Evolutionary conservation across 495 filamentous ascomycete species (phyloP).

Genomic region (Haplographium delicatum): DNA sequence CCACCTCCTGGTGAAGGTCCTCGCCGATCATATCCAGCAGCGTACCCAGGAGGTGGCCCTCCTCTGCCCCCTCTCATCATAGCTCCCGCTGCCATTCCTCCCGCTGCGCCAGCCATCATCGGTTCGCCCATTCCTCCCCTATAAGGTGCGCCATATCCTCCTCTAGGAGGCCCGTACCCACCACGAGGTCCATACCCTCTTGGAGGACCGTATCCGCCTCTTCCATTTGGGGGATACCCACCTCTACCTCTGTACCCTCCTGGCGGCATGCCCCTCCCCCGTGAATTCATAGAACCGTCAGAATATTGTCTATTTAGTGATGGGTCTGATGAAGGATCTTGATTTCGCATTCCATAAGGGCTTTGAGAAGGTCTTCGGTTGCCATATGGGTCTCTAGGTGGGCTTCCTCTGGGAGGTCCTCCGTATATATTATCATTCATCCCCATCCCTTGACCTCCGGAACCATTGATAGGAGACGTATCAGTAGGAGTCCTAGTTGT

Average conservation of each 20-base stretch:
- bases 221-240: slow-evolving; percentile 12
- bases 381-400: slow-evolving; percentile 60
- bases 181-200: no score
- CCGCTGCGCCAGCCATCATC: slow-evolving; percentile 19
- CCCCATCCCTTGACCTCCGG: slow-evolving; percentile 26
- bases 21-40: slow-evolving; percentile 23
- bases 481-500: slow-evolving; percentile 58
- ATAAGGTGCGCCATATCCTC: slow-evolving; percentile 33
- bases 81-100: slow-evolving; percentile 30
- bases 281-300: slow-evolving; percentile 53
- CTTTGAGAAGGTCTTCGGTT: slow-evolving; percentile 45
- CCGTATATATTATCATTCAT: slow-evolving; percentile 21
- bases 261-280: slow-evolving; percentile 39
- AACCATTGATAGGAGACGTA: slow-evolving; percentile 35
- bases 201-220: slow-evolving; percentile 28
- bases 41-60: slow-evolving; percentile 41
- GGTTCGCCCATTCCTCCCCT: slow-evolving; percentile 35
- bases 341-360: slow-evolving; percentile 13
- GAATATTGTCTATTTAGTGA: slow-evolving; percentile 50
- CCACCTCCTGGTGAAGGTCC: slow-evolving; percentile 27
- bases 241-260: slow-evolving; percentile 25
- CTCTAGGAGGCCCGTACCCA: slow-evolving; percentile 50
- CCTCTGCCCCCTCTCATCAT: slow-evolving; percentile 21
- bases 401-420: slow-evolving; percentile 19
- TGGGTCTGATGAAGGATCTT: slow-evolving; percentile 25